A percentile compares a stretch with the other conserved stretches of the same genome.
phyloP scores from a whole-genome alignment of 2,329 filamentous ascomycete genomes.

The Colletotrichum orchidophilum region DNA sequence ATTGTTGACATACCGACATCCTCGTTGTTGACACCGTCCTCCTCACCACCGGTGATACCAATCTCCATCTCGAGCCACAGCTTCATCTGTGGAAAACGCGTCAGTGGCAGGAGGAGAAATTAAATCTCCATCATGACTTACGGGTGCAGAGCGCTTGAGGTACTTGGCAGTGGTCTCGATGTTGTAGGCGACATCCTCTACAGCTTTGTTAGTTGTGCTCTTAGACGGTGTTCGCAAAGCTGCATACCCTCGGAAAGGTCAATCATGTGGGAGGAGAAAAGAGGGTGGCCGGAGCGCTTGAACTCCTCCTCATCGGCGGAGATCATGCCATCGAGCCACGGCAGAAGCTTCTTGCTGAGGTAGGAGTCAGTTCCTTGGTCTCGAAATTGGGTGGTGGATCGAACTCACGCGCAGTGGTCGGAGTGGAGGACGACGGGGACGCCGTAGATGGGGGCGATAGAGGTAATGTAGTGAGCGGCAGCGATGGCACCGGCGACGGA shows the following conservation, averaged over 20 bases:
- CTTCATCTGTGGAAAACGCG: slow-evolving; percentile 70
- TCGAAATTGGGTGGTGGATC: not conserved
- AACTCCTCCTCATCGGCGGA: slow-evolving; percentile 95
- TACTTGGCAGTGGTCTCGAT: slow-evolving; percentile 92
- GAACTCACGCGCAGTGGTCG: slow-evolving; percentile 82
- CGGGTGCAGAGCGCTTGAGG: slow-evolving; percentile 88
- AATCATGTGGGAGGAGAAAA: slow-evolving; percentile 99
- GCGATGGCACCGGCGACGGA: slow-evolving; percentile 90
- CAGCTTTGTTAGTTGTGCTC: not conserved
- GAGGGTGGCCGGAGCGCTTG: slow-evolving; percentile 90
- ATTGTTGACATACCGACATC: slow-evolving; percentile 61
- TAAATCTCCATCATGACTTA: not conserved
- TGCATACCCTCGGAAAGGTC: slow-evolving; percentile 81
- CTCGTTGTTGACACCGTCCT: slow-evolving; percentile 99
- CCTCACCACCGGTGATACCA: slow-evolving; percentile 88
- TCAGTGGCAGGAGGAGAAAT: not conserved
- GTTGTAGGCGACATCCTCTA: slow-evolving; percentile 84
- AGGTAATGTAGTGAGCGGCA: slow-evolving; percentile 91
- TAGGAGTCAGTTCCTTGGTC: not conserved
- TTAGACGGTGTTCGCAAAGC: not conserved
- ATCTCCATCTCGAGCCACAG: slow-evolving; percentile 98
- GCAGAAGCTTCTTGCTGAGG: slow-evolving; percentile 87
- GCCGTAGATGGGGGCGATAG: slow-evolving; percentile 86
- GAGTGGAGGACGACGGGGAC: slow-evolving; percentile 94
- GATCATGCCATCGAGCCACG: slow-evolving; percentile 96